These are phyloP conservation scores for Talaromyces atroroseus DNA, from an alignment of 2,329 filamentous ascomycete genomes.

Conservation along the genomic window DNA sequence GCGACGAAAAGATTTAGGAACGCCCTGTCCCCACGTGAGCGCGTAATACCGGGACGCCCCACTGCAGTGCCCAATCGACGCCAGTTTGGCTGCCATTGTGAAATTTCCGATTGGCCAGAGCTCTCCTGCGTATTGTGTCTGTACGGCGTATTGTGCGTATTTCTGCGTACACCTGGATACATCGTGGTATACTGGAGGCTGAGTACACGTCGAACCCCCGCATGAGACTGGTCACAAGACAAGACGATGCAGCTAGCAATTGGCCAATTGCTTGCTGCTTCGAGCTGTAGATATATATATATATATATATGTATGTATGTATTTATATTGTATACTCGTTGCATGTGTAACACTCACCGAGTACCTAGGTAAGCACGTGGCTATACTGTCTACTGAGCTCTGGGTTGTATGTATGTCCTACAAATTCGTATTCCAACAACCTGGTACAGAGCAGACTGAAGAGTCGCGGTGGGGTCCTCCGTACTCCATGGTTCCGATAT, in stretches of 20 bases:
- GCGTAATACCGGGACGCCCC: not conserved
- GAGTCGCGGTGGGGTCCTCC: no score
- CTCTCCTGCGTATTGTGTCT: not conserved
- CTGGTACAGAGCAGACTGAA: no score
- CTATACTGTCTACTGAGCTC: no score
- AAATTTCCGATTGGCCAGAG: slow-evolving; percentile 6
- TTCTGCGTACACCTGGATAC: not conserved
- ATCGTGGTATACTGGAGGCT: not conserved
- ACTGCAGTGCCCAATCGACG: not conserved
- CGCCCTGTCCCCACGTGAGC: not conserved
- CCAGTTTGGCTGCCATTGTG: not conserved
- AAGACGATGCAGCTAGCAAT: not conserved
- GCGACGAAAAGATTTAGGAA: not conserved
- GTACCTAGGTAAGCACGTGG: not conserved
- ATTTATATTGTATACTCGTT: no score
- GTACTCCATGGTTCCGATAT: no score
- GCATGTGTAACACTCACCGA: not conserved
- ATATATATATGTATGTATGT: no score
- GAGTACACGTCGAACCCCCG: not conserved
- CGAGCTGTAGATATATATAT: no score
- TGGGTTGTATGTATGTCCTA: not conserved
- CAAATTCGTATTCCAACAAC: not conserved
- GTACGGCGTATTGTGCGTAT: not conserved
- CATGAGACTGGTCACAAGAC: slow-evolving; percentile 6
- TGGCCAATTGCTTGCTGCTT: not conserved